Conservation (phyloP, 495 filamentous ascomycete species). For the Penicillium desertorum region DNA sequence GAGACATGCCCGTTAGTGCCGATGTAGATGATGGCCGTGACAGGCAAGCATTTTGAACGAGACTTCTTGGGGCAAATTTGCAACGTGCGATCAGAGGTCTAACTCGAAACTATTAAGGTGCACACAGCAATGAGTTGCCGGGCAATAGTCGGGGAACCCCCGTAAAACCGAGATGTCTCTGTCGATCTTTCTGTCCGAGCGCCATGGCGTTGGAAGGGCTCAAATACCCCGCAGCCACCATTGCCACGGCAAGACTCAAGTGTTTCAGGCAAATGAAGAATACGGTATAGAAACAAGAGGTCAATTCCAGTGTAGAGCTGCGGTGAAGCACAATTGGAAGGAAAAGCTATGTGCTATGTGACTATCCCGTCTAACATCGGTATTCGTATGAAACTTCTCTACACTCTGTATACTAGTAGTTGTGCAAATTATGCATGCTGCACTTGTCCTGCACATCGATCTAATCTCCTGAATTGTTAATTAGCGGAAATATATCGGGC, state of each 20-base stretch:
- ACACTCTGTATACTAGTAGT: background rate
- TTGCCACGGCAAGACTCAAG: slow-evolving; percentile 14
- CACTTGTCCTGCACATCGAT: background rate
- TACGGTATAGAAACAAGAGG: background rate
- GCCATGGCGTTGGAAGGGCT: slow-evolving; percentile 21
- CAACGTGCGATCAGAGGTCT: slow-evolving; percentile 11
- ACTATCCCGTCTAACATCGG: background rate
- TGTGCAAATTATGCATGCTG: background rate
- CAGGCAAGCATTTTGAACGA: slow-evolving; percentile 33
- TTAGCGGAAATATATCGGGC: slow-evolving; percentile 10
- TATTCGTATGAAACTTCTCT: background rate
- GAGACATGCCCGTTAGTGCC: slow-evolving; percentile 27
- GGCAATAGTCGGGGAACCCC: slow-evolving; percentile 8
- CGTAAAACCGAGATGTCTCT: slow-evolving; percentile 14
- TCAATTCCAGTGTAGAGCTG: background rate
- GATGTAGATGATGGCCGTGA: slow-evolving; percentile 21
- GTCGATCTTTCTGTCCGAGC: slow-evolving; percentile 17
- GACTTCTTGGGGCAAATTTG: slow-evolving; percentile 19
- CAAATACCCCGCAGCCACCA: slow-evolving; percentile 22
- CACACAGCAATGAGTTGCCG: slow-evolving; percentile 11
- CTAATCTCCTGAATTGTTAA: background rate
- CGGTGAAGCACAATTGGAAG: background rate
- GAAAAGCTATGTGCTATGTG: background rate
- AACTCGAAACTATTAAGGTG: slow-evolving; percentile 11
- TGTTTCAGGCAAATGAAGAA: background rate